These are phyloP conservation scores for Serendipita sp. DNA, from an alignment of 768 basidiomycete species.

Conservation along the genomic window DNA sequence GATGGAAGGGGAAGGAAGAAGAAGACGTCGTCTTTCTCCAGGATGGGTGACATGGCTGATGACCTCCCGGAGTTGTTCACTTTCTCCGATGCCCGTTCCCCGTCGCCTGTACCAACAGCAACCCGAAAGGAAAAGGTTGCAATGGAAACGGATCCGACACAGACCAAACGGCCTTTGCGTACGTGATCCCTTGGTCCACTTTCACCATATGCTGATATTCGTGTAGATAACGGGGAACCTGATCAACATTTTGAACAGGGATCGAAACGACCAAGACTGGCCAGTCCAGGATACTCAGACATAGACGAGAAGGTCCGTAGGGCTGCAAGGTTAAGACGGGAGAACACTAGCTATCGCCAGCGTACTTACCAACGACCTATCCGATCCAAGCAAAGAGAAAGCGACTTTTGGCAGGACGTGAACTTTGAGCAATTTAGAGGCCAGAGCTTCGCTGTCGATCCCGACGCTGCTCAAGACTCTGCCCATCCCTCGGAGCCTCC, in stretches of 20 bases:
- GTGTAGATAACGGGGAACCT: not conserved
- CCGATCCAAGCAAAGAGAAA: not conserved
- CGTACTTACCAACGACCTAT: not conserved
- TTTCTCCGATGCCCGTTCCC: not conserved
- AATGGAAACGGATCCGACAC: conserved; percentile 1
- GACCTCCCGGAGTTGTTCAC: not conserved
- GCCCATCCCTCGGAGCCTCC: not conserved
- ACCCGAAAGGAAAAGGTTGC: not conserved
- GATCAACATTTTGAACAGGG: not conserved
- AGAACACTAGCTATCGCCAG: not conserved
- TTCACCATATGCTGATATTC: not conserved
- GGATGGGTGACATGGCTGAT: not conserved
- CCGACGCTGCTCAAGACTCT: not conserved
- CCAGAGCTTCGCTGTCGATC: not conserved
- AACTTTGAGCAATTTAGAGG: not conserved
- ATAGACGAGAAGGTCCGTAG: not conserved
- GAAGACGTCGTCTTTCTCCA: not conserved
- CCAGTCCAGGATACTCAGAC: not conserved
- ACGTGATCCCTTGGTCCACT: not conserved
- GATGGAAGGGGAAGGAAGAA: not conserved
- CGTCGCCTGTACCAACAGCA: not conserved
- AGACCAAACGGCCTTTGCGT: not conserved
- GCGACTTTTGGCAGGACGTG: conserved; percentile 4
- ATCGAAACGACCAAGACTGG: not conserved
- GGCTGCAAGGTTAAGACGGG: not conserved